Percentiles rank a stretch among this genome's conserved stretches.
Conservation (phyloP, 257 asterid species). For the Solanum ahanhuiri region DNA sequence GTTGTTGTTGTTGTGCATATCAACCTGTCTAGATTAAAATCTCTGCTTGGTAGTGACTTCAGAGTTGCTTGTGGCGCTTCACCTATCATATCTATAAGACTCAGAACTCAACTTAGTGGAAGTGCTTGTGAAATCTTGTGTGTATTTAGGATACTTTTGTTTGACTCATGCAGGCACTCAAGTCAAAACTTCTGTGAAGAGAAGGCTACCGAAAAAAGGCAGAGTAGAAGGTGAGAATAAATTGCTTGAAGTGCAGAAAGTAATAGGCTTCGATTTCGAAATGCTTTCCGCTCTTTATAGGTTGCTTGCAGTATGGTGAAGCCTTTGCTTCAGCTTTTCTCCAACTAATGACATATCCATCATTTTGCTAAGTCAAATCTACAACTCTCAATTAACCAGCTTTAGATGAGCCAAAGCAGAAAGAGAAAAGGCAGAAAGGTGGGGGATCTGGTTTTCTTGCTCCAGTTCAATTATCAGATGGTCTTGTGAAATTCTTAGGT, state of each 20-base stretch:
- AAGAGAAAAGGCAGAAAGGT: constrained; percentile 19
- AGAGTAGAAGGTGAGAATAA: constrained; percentile 24
- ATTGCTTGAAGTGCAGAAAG: not conserved
- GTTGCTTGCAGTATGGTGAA: not conserved
- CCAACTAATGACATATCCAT: not conserved
- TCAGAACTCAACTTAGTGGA: not conserved
- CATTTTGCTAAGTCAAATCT: not conserved
- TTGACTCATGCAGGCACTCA: constrained; percentile 12
- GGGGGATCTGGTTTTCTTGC: constrained; percentile 18
- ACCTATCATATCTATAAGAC: not conserved
- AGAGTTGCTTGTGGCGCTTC: not conserved
- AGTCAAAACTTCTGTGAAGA: constrained; percentile 14
- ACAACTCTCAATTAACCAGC: constrained; percentile 2
- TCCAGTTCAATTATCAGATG: constrained; percentile 25
- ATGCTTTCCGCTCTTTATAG: not conserved
- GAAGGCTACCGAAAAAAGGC: constrained; percentile 10
- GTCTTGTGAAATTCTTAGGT: constrained; percentile 25
- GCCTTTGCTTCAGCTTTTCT: not conserved
- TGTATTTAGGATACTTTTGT: not conserved
- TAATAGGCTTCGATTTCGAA: not conserved
- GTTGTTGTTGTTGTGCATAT: not conserved
- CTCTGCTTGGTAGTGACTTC: not conserved
- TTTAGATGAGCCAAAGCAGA: constrained; percentile 17
- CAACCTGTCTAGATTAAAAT: not conserved
- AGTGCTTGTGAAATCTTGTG: not conserved